Evolutionary conservation across 805 yeast genomes (phyloP).

Genomic region (Lipomyces orientalis): DNA sequence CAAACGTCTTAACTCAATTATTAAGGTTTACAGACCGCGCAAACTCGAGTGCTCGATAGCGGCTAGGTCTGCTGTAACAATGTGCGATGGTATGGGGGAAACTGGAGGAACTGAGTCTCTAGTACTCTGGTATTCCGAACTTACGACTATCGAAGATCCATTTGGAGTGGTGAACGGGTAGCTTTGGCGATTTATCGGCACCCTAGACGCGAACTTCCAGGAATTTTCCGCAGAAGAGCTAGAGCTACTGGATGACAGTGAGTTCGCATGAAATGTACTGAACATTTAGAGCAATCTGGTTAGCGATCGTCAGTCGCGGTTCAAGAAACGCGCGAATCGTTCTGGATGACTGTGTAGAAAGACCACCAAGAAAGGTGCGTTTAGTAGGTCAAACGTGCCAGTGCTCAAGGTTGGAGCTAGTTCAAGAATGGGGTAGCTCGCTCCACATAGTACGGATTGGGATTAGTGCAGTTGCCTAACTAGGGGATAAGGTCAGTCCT

Average conservation of each 20-base stretch:
- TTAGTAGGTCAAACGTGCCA: not conserved
- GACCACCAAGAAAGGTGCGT: not conserved
- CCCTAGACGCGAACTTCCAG: not conserved
- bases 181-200: conserved; percentile 1
- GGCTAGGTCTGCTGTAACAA: no score
- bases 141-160: conserved; percentile 4
- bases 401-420: conserved; percentile 5
- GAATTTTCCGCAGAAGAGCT: conserved; percentile 5
- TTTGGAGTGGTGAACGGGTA: not conserved
- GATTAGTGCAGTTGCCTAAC: not conserved
- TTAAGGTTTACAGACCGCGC: no score
- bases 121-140: not conserved
- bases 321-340: conserved; percentile 4
- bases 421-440: conserved; percentile 4
- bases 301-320: conserved; percentile 4
- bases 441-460: not conserved
- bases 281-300: conserved; percentile 5
- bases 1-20: no score
- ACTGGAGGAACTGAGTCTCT: not conserved
- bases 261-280: not conserved
- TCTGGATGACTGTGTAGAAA: not conserved
- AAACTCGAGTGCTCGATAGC: no score
- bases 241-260: conserved; percentile 6
- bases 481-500: not conserved
- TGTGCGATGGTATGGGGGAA: not conserved